Base-by-base conservation (phyloP, 176 grass and related monocot species). In the Canna indica region DNA sequence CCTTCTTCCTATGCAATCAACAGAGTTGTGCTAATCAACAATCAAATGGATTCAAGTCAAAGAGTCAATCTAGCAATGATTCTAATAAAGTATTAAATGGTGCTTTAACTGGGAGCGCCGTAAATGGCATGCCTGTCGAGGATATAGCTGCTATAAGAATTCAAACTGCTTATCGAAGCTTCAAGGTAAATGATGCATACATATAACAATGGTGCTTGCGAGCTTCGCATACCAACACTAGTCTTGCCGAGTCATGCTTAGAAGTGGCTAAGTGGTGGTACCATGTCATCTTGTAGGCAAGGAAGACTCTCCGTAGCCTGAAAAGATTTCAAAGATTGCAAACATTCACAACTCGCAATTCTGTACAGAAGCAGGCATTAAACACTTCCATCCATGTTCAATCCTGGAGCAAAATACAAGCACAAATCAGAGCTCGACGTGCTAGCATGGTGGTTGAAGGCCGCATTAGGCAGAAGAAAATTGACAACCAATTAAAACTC, bases 361-460 rank as follows among this genome's bases (percentile, higher is more conserved):
- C 89, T 3, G 82, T 92, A 66, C 91, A 85, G 47, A 92, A 92
- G 75, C 94, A 97, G 81, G 85, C 86, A n/a, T 78, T 82, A 25
- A 79, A 80, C 68, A 88, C 94, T 16, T 59, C 85, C 54, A 82
- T 71, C 35, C 84, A 80, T 65, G 87, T 97, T 76, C 86, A 90
- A 62, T 83, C 86, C 47, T 97, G 94, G 94, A 87, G 90, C 65
- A 91, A 81, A 74, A 79, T 97, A 60, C 88, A 97, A 57, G 81
- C 89, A 73, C 81, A 97, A 46, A 81, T 97, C 46, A 90, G 86
- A 85, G 78, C 86, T 66, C 77, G 89, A 0, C 94, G 94, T 31
- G 73, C 79, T 47, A 87, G 72, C 75, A 97, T 97, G 94, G 94
- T 97, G 1, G 87, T 84, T 0, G 94, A 97, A 83, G 94, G 81